Evolutionary conservation across 2,329 filamentous ascomycete genomes (phyloP).

Genomic region (Colletotrichum cereale): DNA sequence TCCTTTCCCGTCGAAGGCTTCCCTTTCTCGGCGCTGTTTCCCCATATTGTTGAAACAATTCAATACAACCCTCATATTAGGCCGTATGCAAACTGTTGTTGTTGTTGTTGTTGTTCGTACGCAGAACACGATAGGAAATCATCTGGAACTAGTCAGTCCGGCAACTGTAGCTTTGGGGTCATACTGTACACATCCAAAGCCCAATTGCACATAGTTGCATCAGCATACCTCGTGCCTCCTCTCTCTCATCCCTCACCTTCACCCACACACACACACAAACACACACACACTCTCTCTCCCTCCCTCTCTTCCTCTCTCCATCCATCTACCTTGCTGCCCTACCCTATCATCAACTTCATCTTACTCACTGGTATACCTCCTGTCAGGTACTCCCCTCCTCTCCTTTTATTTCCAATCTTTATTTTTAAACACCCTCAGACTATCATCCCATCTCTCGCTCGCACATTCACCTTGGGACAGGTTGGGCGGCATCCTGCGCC

Average conservation of each 20-base stretch:
- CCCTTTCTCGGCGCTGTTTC: background rate
- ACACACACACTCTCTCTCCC: background rate
- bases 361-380: background rate
- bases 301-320: background rate
- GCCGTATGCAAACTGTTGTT: conserved; percentile 2
- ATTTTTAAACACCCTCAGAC: background rate
- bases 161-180: conserved; percentile 3
- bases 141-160: conserved; percentile 9
- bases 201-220: conserved; percentile 27
- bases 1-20: background rate
- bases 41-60: background rate
- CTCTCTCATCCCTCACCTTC: background rate
- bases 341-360: background rate
- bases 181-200: background rate
- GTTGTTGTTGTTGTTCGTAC: conserved; percentile 10
- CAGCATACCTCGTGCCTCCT: conserved; percentile 23
- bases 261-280: background rate
- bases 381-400: background rate
- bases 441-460: conserved; percentile 17
- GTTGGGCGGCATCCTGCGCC: conserved; percentile 2
- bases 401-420: background rate
- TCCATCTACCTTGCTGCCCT: background rate
- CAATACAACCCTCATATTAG: conserved; percentile 8
- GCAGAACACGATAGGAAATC: conserved; percentile 15
- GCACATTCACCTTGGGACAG: background rate